Percentiles rank a stretch among this genome's conserved stretches.
Evolutionary conservation across 768 basidiomycete species (phyloP).

Genomic region (Tylopilus balloui): DNA sequence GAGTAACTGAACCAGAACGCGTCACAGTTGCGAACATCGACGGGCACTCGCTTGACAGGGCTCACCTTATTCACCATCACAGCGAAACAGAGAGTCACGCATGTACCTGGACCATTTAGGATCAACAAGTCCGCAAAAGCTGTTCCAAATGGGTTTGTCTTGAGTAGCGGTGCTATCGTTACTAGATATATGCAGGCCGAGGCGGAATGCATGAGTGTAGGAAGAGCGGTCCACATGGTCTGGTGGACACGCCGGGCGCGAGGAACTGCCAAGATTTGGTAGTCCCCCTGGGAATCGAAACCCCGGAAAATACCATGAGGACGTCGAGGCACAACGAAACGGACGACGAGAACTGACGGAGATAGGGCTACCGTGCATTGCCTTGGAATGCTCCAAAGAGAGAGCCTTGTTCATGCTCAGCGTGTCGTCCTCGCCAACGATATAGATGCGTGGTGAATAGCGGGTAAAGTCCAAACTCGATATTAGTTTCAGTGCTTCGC

Average conservation of each 20-base stretch:
- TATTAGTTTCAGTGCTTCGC: slow-evolving; percentile 72
- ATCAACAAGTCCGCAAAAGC: slow-evolving; percentile 72
- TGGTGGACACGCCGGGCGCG: slow-evolving; percentile 89
- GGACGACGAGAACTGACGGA: slow-evolving; percentile 14
- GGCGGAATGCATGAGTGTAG: slow-evolving; percentile 62
- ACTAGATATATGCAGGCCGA: slow-evolving; percentile 57
- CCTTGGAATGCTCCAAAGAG: slow-evolving; percentile 50
- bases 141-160: slow-evolving; percentile 7
- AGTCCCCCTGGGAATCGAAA: slow-evolving; percentile 22
- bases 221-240: slow-evolving; percentile 60
- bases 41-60: slow-evolving; percentile 4
- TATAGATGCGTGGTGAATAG: slow-evolving; percentile 75
- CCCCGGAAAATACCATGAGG: slow-evolving; percentile 12
- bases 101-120: slow-evolving; percentile 94
- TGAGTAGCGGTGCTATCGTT: slow-evolving; percentile 47
- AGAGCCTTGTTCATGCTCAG: slow-evolving; percentile 72
- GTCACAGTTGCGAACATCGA: slow-evolving; percentile 7
- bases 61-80: slow-evolving; percentile 69
- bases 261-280: slow-evolving; percentile 65
- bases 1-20: slow-evolving; percentile 51
- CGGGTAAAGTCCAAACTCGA: slow-evolving; percentile 69
- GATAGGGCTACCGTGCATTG: not conserved
- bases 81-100: slow-evolving; percentile 70
- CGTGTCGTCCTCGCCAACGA: slow-evolving; percentile 75
- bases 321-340: not conserved